Base-by-base conservation (phyloP, 441 rosid species). In the Populus hybrid region DNA sequence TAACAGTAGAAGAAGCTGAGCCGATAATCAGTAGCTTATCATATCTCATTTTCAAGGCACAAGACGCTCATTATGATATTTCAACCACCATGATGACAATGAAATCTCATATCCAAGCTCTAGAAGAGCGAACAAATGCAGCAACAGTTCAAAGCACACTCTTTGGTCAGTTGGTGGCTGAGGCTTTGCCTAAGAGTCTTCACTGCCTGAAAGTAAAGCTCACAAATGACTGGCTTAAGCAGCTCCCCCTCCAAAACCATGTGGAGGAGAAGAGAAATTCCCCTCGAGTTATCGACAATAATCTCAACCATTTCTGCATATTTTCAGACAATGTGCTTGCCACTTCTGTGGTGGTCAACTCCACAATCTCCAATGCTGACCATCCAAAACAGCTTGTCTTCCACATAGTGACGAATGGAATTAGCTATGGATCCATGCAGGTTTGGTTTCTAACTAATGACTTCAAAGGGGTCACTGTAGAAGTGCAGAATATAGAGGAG, bases 101-200 rank as follows among this genome's bases (percentile, higher is more conserved):
- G 97, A 92, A 89, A 82, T 90, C 97, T 78, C 98, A 94, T 85
- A 94, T 91, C 76, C 95, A 90, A 84, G 90, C 99, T 81, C 97
- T 95, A 66, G 99, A 95, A 86, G 98, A 90, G 81, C 95, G 95
- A 69, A 95, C 98, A 35, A 91, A 91, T 86, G 97, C 95, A 53
- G 98, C 97, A 42, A 88, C 88, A 0, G 87, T 87, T 83, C 98
- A 95, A 75, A 91, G 95, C 76, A 86, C 92, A 11, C 68, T 89
- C 45, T 94, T 94, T 79, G 98, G 98, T 68, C 97, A 92, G 75
- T 82, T 90, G 77, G 88, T 78, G 36, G 92, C 98, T 0, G 99
- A 92, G 86, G 82, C 91, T 72, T 64, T 94, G 33, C 97, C 97
- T 9, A 93, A 88, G 84, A 91, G 86, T 78, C 88, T 93, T 78